These are phyloP conservation scores for Wallacemonas sp. DNA, from an alignment of 208 protist genomes.

Conservation along the genomic window DNA sequence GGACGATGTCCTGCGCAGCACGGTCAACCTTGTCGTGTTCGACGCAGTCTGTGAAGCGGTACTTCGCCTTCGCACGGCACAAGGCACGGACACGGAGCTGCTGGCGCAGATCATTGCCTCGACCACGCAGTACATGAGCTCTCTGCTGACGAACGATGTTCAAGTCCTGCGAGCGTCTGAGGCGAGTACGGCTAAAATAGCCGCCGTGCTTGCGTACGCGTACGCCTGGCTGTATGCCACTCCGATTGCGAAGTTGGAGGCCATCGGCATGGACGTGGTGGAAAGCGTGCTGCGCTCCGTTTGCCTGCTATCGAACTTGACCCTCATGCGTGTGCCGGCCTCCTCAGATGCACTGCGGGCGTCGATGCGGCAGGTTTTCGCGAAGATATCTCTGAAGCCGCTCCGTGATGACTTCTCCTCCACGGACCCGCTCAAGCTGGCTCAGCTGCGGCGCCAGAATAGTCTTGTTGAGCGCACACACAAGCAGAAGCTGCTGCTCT, in stretches of 20 bases:
- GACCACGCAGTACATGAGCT: conserved; percentile 64
- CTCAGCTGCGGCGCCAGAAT: conserved; percentile 54
- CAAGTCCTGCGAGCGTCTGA: conserved; percentile 74
- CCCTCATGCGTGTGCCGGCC: conserved; percentile 45
- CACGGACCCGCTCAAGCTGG: conserved; percentile 52
- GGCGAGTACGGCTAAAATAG: conserved; percentile 61
- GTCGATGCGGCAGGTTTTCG: conserved; percentile 52
- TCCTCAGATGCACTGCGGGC: conserved; percentile 36
- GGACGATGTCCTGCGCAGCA: conserved; percentile 78
- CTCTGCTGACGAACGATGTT: conserved; percentile 64
- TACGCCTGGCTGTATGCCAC: conserved; percentile 80
- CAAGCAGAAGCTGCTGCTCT: conserved; percentile 84
- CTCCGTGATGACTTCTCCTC: conserved; percentile 64
- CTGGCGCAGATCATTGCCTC: conserved; percentile 75
- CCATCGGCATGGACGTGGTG: conserved; percentile 72
- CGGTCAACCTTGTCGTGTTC: conserved; percentile 88
- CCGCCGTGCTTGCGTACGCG: conserved; percentile 65
- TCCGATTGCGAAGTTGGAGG: conserved; percentile 71
- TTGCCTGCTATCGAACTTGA: conserved; percentile 69
- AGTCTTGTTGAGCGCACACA: conserved; percentile 66
- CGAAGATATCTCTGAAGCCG: conserved; percentile 56
- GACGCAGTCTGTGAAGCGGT: conserved; percentile 80
- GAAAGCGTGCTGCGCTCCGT: conserved; percentile 63
- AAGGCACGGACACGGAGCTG: conserved; percentile 43
- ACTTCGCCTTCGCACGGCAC: conserved; percentile 60